A percentile compares a stretch with the other conserved stretches of the same genome.
Conservation (phyloP, 2,329 filamentous ascomycete species). For the Stylonectria norvegica region DNA sequence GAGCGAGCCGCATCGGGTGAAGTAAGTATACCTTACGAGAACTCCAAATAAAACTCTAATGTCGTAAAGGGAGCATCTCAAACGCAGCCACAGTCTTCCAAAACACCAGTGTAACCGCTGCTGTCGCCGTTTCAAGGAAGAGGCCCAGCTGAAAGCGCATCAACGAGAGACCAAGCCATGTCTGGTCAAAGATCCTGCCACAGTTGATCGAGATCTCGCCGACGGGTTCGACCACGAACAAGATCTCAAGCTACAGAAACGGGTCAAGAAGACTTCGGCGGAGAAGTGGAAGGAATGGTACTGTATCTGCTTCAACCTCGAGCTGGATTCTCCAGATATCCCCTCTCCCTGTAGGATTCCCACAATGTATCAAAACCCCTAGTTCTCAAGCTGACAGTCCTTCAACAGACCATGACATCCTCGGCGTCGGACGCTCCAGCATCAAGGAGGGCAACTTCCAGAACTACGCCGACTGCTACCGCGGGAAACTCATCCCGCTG, state of each 20-base stretch:
- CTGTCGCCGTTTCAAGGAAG: constrained; percentile 14
- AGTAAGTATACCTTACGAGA: constrained; percentile 14
- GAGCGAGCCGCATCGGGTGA: constrained; percentile 19
- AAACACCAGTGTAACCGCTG: constrained; percentile 21
- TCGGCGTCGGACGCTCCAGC: background rate
- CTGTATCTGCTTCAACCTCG: constrained; percentile 16
- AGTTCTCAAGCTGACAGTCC: background rate
- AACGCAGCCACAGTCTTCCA: constrained; percentile 18
- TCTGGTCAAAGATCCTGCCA: constrained; percentile 14
- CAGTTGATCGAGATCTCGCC: constrained; percentile 10
- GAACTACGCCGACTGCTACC: constrained; percentile 5
- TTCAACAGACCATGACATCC: constrained; percentile 7
- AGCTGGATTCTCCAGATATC: constrained; percentile 12
- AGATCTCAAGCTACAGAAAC: constrained; percentile 17
- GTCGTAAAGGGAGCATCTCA: constrained; percentile 23
- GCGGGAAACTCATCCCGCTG: constrained; percentile 3
- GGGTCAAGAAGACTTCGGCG: background rate
- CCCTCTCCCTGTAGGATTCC: constrained; percentile 23
- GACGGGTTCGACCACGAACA: constrained; percentile 24
- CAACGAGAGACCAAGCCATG: constrained; percentile 18
- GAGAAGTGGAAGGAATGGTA: constrained; percentile 23
- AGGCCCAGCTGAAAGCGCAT: constrained; percentile 19
- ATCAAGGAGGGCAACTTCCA: background rate
- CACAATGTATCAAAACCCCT: background rate
- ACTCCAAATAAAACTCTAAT: background rate